phyloP scores from a whole-genome alignment of 208 protist species.

The Wallacemonas sp. region DNA sequence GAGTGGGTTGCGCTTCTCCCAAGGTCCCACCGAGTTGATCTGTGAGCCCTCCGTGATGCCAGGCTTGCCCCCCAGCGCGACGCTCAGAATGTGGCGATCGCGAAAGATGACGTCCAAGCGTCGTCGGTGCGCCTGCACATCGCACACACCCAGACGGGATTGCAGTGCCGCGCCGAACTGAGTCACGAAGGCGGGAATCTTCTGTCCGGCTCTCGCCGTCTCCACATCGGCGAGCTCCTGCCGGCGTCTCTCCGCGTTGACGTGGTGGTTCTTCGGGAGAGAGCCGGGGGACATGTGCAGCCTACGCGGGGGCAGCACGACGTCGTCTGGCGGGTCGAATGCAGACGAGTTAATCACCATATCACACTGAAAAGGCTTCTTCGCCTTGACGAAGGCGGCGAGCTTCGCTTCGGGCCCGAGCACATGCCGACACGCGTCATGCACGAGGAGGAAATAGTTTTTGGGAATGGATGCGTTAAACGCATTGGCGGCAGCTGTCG shows the following conservation, averaged over 20 bases:
- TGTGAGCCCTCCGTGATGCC: slow-evolving; percentile 21
- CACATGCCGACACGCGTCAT: slow-evolving; percentile 73
- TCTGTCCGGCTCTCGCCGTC: neutral
- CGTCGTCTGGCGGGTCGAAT: slow-evolving; percentile 44
- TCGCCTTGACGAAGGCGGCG: slow-evolving; percentile 73
- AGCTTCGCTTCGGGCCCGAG: slow-evolving; percentile 47
- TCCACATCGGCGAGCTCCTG: neutral
- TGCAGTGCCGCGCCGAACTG: slow-evolving; percentile 62
- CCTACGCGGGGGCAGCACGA: slow-evolving; percentile 1
- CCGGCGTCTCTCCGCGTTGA: slow-evolving; percentile 1
- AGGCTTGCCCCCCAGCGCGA: slow-evolving; percentile 69
- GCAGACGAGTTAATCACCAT: slow-evolving; percentile 75
- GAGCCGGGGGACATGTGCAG: neutral
- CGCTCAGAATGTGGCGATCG: slow-evolving; percentile 56
- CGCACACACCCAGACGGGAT: slow-evolving; percentile 53
- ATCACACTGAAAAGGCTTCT: slow-evolving; percentile 77
- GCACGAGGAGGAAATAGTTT: slow-evolving; percentile 73
- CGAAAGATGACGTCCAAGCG: slow-evolving; percentile 74
- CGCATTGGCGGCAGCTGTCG: neutral
- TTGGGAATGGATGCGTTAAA: slow-evolving; percentile 38
- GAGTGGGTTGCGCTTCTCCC: slow-evolving; percentile 65
- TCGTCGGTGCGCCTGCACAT: slow-evolving; percentile 41
- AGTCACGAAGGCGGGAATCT: slow-evolving; percentile 15
- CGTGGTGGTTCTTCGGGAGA: neutral
- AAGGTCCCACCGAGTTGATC: slow-evolving; percentile 62